Evolutionary conservation across 2,329 filamentous ascomycete species (phyloP).

Genomic region (Waltergamsia citrina): DNA sequence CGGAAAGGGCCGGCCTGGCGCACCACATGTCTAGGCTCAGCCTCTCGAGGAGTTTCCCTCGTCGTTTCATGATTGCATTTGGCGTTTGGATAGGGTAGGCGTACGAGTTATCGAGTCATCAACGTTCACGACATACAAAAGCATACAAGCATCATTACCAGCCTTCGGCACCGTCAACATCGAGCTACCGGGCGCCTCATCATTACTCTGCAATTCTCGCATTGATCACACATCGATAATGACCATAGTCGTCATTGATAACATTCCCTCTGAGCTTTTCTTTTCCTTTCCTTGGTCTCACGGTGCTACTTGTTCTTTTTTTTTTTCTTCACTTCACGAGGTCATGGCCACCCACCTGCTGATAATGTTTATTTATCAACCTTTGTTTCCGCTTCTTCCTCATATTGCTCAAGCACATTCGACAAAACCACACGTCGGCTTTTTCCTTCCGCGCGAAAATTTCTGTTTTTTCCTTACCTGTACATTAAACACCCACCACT

Average conservation of each 20-base stretch:
- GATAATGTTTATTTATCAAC: background rate
- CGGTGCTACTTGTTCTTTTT: background rate
- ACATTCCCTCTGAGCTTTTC: background rate
- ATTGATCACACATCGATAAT: no score
- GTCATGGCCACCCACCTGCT: background rate
- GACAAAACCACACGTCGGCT: no score
- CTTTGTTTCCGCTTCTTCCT: background rate
- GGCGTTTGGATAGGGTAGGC: conserved; percentile 6
- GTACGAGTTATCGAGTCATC: background rate
- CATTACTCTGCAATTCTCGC: no score
- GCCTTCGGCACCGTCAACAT: no score
- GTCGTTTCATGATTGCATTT: conserved; percentile 3
- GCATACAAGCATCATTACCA: no score
- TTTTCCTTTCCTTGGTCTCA: background rate
- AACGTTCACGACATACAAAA: background rate
- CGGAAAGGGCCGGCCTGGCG: conserved; percentile 34
- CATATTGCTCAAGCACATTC: no score
- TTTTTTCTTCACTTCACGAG: background rate
- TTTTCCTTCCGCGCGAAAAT: no score
- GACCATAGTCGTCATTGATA: background rate
- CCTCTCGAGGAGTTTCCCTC: background rate
- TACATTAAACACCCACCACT: background rate
- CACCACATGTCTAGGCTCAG: conserved; percentile 43
- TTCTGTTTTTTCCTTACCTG: background rate
- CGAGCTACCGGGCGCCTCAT: no score